phyloP scores from a whole-genome alignment of 345 rosid species.

The Linum trigynum region DNA sequence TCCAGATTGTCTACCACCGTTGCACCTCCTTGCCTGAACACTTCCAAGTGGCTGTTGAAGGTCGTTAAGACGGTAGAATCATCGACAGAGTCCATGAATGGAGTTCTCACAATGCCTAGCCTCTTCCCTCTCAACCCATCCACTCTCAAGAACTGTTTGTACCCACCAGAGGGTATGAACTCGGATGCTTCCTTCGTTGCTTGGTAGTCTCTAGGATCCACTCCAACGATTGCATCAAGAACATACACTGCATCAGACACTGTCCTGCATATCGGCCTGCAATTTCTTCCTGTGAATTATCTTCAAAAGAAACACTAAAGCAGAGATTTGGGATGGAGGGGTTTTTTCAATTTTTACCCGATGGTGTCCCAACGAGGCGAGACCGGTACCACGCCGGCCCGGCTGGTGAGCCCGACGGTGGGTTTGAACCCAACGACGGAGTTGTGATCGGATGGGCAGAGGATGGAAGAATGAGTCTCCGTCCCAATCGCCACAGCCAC shows the following conservation, averaged over 20 bases:
- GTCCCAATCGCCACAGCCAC: neutral
- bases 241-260: slow-evolving; percentile 2
- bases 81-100: neutral
- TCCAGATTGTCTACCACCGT: neutral
- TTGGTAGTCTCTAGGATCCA: neutral
- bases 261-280: slow-evolving; percentile 3
- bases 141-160: neutral
- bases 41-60: neutral
- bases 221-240: slow-evolving; percentile 1
- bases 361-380: neutral
- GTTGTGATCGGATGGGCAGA: slow-evolving; percentile 2
- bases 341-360: neutral
- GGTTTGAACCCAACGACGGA: slow-evolving; percentile 3
- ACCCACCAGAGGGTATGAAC: slow-evolving; percentile 2
- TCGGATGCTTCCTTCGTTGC: slow-evolving; percentile 2
- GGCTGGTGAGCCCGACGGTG: slow-evolving; percentile 1
- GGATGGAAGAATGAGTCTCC: neutral
- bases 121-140: slow-evolving; percentile 4
- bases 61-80: neutral
- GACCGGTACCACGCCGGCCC: neutral
- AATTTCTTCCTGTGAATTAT: neutral
- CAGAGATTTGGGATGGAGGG: neutral
- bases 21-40: slow-evolving; percentile 4
- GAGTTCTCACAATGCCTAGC: neutral
- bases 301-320: too few species aligned